Evolutionary conservation across 75 land plant genomes (phyloP).

Genomic region (Adiantum capillusveneris): DNA sequence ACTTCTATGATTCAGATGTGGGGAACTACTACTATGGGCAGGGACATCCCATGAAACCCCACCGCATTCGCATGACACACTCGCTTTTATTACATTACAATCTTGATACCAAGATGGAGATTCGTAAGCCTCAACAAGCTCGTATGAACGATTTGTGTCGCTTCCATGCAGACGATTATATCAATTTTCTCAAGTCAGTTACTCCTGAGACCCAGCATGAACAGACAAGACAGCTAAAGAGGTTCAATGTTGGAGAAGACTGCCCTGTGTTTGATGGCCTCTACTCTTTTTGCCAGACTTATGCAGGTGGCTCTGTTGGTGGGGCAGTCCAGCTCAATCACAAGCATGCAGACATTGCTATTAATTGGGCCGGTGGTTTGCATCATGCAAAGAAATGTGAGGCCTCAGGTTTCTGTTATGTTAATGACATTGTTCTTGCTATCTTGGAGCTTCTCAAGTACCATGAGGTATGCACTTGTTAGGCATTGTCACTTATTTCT

Average conservation of each 20-base stretch:
- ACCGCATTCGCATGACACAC: conserved; percentile 64
- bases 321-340: conserved; percentile 33
- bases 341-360: conserved; percentile 30
- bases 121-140: conserved; percentile 45
- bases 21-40: conserved; percentile 68
- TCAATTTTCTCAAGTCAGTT: no score
- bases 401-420: conserved; percentile 49
- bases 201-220: no score
- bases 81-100: conserved; percentile 53
- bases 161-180: no score
- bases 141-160: no score
- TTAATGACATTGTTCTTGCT: conserved; percentile 42
- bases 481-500: conserved; percentile 1
- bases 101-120: conserved; percentile 37
- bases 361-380: conserved; percentile 36
- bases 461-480: conserved; percentile 13
- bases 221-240: no score
- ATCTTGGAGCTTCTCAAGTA: conserved; percentile 34
- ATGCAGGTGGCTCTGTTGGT: conserved; percentile 37
- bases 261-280: conserved; percentile 38
- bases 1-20: conserved; percentile 19
- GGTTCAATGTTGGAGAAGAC: no score
- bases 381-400: conserved; percentile 42
- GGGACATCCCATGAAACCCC: conserved; percentile 69
- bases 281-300: conserved; percentile 29